These are phyloP conservation scores for Cyclanthera cordifolia DNA, from an alignment of 306 rosid species.

Conservation along the genomic window DNA sequence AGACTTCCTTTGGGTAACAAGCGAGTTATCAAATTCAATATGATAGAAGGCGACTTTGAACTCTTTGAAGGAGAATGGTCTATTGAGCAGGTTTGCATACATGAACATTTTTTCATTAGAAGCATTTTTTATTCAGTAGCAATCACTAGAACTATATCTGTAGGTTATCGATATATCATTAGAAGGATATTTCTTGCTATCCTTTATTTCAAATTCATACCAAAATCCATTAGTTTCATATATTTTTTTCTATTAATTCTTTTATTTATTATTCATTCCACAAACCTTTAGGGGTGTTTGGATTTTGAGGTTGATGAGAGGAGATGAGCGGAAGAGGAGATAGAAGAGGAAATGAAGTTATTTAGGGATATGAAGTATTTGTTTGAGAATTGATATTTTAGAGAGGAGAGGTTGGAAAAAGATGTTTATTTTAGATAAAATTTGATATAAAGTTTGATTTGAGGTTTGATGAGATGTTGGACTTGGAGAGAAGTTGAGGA, in stretches of 20 bases:
- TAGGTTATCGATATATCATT: not conserved
- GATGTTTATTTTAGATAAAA: too few relatives aligned
- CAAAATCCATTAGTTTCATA: not conserved
- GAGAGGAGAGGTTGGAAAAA: too few relatives aligned
- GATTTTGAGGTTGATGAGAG: too few relatives aligned
- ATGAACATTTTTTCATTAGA: not conserved
- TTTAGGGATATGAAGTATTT: too few relatives aligned
- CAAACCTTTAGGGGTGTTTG: too few relatives aligned
- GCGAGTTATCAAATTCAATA: slow-evolving; percentile 76
- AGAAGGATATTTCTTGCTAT: not conserved
- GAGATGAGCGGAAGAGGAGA: too few relatives aligned
- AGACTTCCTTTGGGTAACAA: slow-evolving; percentile 41
- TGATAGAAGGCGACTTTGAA: slow-evolving; percentile 85
- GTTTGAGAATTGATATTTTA: too few relatives aligned
- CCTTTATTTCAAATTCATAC: not conserved
- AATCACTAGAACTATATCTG: not conserved
- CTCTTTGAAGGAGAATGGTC: slow-evolving; percentile 86
- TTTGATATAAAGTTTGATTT: too few relatives aligned
- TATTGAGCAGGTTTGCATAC: slow-evolving; percentile 43
- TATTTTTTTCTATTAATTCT: not conserved
- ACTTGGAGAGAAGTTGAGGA: too few relatives aligned
- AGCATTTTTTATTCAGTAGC: not conserved
- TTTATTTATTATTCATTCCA: too few relatives aligned
- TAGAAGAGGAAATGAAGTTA: too few relatives aligned
- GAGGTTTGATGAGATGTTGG: too few relatives aligned